phyloP scores from a whole-genome alignment of 768 basidiomycete genomes.

The Russula dissimulans region DNA sequence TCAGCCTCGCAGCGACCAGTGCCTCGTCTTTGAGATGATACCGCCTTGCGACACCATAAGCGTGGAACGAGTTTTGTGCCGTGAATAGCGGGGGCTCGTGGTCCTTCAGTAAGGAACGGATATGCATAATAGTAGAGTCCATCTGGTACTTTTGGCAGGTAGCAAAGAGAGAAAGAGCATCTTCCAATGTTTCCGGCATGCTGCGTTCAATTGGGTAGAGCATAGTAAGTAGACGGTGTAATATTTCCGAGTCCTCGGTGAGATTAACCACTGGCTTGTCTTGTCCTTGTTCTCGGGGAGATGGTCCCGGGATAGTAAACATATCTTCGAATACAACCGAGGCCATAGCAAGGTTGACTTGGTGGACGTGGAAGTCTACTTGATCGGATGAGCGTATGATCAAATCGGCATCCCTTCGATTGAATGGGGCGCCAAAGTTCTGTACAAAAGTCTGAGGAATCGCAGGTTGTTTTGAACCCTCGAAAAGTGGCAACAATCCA shows the following conservation, averaged over 20 bases:
- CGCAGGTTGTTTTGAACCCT: not conserved
- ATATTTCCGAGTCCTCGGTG: not conserved
- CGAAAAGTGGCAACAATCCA: not conserved
- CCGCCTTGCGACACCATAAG: conserved; percentile 4
- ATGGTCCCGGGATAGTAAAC: too few relatives aligned
- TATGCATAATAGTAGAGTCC: not conserved
- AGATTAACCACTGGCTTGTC: too few relatives aligned
- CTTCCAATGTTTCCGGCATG: not conserved
- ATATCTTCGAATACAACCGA: too few relatives aligned
- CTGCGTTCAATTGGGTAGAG: not conserved
- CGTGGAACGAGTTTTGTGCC: not conserved
- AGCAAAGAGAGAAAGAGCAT: not conserved
- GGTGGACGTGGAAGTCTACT: not conserved
- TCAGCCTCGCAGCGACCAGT: not conserved
- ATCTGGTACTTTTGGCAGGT: conserved; percentile 8
- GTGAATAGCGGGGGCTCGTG: not conserved
- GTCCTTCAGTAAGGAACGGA: not conserved
- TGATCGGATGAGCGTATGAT: not conserved
- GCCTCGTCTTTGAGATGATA: conserved; percentile 3
- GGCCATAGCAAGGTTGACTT: too few relatives aligned
- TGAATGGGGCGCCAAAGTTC: not conserved
- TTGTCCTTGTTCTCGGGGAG: too few relatives aligned
- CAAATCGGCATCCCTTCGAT: not conserved
- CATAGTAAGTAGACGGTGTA: not conserved
- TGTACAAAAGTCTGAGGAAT: not conserved